Evolutionary conservation across 2,329 filamentous ascomycete genomes (phyloP).

Genomic region (Nigrospora sphaerica): DNA sequence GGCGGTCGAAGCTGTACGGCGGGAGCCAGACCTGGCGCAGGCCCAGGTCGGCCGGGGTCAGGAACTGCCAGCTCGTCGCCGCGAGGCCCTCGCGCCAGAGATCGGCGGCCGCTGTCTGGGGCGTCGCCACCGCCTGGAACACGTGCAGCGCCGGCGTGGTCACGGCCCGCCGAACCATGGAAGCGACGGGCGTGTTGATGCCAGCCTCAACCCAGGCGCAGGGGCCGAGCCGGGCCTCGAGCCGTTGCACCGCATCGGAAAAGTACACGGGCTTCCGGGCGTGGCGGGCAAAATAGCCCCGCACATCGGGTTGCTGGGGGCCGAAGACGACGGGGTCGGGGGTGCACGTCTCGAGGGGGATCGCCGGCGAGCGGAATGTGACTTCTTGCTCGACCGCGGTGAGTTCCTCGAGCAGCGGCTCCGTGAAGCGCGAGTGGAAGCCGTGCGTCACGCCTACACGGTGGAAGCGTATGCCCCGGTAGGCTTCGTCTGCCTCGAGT

Average conservation of each 20-base stretch:
- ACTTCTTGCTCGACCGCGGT: neutral
- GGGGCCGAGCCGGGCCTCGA: slow-evolving; percentile 9
- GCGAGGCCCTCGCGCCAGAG: neutral
- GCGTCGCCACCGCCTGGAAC: neutral
- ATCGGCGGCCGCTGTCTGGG: neutral
- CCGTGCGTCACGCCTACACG: slow-evolving; percentile 13
- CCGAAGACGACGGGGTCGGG: neutral
- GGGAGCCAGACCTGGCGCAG: neutral
- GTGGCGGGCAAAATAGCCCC: slow-evolving; percentile 8
- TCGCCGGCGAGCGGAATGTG: neutral
- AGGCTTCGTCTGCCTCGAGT: slow-evolving; percentile 2
- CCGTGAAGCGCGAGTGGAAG: slow-evolving; percentile 14
- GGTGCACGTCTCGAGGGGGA: slow-evolving; percentile 2
- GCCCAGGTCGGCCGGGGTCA: neutral
- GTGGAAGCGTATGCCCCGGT: neutral
- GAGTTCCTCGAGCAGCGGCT: slow-evolving; percentile 7
- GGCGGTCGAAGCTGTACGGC: neutral
- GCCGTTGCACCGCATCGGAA: slow-evolving; percentile 14
- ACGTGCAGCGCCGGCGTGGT: neutral
- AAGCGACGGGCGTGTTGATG: slow-evolving; percentile 11
- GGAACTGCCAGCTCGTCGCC: neutral
- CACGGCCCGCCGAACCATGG: slow-evolving; percentile 8
- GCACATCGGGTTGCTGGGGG: neutral
- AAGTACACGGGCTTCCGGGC: slow-evolving; percentile 21
- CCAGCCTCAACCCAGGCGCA: slow-evolving; percentile 27